These are phyloP conservation scores for Coniochaeta hoffmannii DNA, from an alignment of 2,329 filamentous ascomycete species.

Conservation along the genomic window DNA sequence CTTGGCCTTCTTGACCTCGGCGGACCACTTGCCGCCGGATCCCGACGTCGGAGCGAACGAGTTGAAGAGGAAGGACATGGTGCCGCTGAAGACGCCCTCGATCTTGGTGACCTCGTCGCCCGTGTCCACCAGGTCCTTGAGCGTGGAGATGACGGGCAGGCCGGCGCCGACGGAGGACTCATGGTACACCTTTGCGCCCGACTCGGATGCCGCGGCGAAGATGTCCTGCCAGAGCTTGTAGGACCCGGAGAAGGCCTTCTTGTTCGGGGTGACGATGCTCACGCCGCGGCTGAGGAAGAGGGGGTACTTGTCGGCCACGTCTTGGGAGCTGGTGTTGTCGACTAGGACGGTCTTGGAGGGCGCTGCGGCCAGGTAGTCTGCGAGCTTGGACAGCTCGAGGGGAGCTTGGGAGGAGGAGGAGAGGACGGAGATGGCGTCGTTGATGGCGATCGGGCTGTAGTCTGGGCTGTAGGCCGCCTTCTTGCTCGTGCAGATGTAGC, in stretches of 20 bases:
- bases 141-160: conserved; percentile 83
- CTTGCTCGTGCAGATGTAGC: conserved; percentile 80
- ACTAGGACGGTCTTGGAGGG: conserved; percentile 77
- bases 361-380: conserved; percentile 69
- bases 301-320: conserved; percentile 78
- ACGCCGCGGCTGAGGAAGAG: conserved; percentile 73
- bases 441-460: conserved; percentile 60
- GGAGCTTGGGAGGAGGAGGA: conserved; percentile 56
- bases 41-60: conserved; percentile 80
- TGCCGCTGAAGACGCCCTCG: conserved; percentile 95
- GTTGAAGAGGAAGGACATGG: conserved; percentile 98
- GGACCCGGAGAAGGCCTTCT: conserved; percentile 88
- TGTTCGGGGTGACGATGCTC: conserved; percentile 93
- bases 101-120: conserved; percentile 88
- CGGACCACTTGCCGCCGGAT: conserved; percentile 75
- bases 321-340: conserved; percentile 91
- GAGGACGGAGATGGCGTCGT: conserved; percentile 54
- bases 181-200: conserved; percentile 82
- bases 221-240: conserved; percentile 82
- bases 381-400: conserved; percentile 60
- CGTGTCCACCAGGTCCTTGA: conserved; percentile 90
- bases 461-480: conserved; percentile 70
- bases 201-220: conserved; percentile 62
- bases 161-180: conserved; percentile 93
- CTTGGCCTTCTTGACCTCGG: conserved; percentile 88